These are phyloP conservation scores for Westerdykella sp. DNA, from an alignment of 2,329 filamentous ascomycete genomes.

Conservation along the genomic window DNA sequence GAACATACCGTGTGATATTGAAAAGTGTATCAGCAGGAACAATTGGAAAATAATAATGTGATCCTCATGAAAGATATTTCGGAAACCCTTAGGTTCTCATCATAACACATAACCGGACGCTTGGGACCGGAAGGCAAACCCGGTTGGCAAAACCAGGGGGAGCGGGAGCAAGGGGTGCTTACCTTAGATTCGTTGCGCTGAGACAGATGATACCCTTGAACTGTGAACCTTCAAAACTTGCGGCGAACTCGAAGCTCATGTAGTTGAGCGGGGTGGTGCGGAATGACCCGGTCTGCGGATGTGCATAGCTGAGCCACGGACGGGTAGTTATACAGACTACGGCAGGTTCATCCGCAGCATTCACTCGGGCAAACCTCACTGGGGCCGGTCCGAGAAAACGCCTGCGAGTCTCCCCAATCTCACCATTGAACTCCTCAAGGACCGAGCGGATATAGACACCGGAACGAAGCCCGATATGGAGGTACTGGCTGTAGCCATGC, in stretches of 20 bases:
- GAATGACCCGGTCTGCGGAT: constrained; percentile 78
- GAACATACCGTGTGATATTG: constrained; percentile 3
- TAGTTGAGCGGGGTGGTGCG: constrained; percentile 91
- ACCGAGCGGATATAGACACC: constrained; percentile 95
- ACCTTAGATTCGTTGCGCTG: constrained; percentile 82
- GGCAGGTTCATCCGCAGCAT: constrained; percentile 74
- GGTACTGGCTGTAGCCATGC: constrained; percentile 79
- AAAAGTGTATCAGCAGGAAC: constrained; percentile 75
- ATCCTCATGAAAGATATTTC: constrained; percentile 41
- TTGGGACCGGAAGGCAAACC: constrained; percentile 4
- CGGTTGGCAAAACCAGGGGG: neutral
- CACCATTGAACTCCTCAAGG: constrained; percentile 89
- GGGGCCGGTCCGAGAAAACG: constrained; percentile 89
- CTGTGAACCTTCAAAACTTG: constrained; percentile 94
- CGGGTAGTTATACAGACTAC: constrained; percentile 86
- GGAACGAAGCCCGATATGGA: constrained; percentile 93
- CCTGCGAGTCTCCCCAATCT: constrained; percentile 88
- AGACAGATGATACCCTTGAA: constrained; percentile 94
- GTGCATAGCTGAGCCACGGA: constrained; percentile 93
- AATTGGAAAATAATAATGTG: constrained; percentile 64
- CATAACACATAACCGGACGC: constrained; percentile 39
- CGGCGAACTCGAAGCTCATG: constrained; percentile 81
- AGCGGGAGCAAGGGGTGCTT: constrained; percentile 39
- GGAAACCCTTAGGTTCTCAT: constrained; percentile 55
- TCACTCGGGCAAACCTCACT: constrained; percentile 86